Base-by-base conservation (phyloP, 352 stramenopile genomes). In the Phytophthora pseudosyringae region DNA sequence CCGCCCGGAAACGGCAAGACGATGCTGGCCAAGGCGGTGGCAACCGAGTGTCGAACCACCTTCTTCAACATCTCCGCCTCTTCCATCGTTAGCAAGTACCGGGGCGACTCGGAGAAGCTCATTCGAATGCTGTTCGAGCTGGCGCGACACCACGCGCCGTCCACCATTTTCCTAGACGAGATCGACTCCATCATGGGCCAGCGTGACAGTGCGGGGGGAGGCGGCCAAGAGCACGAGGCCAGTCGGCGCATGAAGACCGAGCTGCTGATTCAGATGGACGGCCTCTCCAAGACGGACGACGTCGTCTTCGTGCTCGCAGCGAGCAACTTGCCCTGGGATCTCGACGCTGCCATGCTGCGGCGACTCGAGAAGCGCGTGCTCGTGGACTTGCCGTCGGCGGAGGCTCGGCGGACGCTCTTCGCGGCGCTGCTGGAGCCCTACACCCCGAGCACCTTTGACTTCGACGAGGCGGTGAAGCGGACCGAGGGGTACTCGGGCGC, bases 171-270 rank as follows among this genome's bases (percentile, higher is more conserved):
- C 43, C 56, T 96, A 15, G 88, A 96, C 59, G 86, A 96, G 52
- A 94, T 96, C 46, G 88, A 96, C 54, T 94, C 88, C 11, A 94
- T 95, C 63, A 97, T 97, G 80, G 90, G 88, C 3, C 86, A 96
- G 46, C 80, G 95, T 16, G 90, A 94, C 58, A 79, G 77, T 51
- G 21, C 21, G 21, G 75, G 73, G 32, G 60, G 79, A 15, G 81
- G 83, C 8, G 84, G 85, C 3, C 86, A 94, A 67, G 86, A 96
- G 59, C 86, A 95, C 59, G 88, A 96, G 51, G 88, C 86, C 1
- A 95, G 86, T 71, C 79, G 86, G 7, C 81, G 88, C 26, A 95
- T 95, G 88, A 95, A 95, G 49, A 96, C 86, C 2, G 86, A 96
- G 67, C 58, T 96, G 50, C 72, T 94, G 18, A 96, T 96, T 25